Evolutionary conservation across 768 basidiomycete genomes (phyloP), one percentile per base, ranked within the genome.

Genomic region (Lactifluus subvellereus): DNA sequence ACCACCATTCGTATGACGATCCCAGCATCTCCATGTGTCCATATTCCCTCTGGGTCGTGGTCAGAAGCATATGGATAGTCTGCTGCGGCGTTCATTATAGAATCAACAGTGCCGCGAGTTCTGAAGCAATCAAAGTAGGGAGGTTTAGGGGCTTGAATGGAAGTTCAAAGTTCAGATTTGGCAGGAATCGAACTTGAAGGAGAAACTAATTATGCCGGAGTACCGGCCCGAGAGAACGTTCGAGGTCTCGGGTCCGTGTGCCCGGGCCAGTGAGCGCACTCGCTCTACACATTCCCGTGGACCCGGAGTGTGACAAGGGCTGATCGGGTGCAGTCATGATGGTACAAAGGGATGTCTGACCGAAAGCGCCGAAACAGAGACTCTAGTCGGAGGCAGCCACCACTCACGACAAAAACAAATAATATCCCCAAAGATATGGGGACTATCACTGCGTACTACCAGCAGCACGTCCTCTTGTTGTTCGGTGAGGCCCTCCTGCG

Each of bases 1-100:
- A 93, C 94, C 50, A 93, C 91, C n/a, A n/a, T 47, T 81, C 74
- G 10, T n/a, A n/a, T n/a, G n/a, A n/a, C n/a, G n/a, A n/a, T 76
- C 71, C 81, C 80, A 2, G 68, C 67, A 72, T 96, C 94, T 4
- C 72, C 77, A n/a, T 4, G 81, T 79, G 65, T 94, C 92, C 42
- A 81, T 79, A 69, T 86, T 89, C 3, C 92, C 92, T 14, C 92
- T 92, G 0, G 92, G 92, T 0, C 6, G 94, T 96, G 1, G 94
- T 96, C 57, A 96, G 76, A 22, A 95, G 77, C 4, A 95, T 91
- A 13, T 86, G 82, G 6, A 94, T 5, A 76, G 78, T 20, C n/a
- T n/a, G n/a, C n/a, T n/a, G n/a, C n/a, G n/a, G n/a, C 81, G 75
- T 71, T 94, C 88, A 66, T 85, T 95, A 0, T 95, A 93, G 77